Base-by-base conservation (phyloP, 2,329 filamentous ascomycete genomes). In the Graphilbum ipis-grandicollis region DNA sequence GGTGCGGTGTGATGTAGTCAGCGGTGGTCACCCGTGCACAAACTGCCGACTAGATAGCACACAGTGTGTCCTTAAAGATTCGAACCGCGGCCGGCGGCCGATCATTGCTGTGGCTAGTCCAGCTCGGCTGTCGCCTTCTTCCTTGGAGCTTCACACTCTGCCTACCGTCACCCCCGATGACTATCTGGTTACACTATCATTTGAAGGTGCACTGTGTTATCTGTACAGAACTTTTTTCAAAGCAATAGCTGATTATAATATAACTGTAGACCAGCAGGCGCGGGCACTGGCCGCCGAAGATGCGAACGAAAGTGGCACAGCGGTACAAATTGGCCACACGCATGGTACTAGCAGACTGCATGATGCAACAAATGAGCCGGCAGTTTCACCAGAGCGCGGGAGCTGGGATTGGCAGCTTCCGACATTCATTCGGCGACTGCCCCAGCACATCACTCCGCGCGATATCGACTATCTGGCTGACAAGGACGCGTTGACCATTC, bases 401-500 rank as follows among this genome's bases (percentile, higher is more conserved):
- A n/a, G n/a, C n/a, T 25, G 23, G 23, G 23, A 25, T 13, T 28
- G 26, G 26, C 6, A 13, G 6, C 17, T 34, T 3, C 33, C 33
- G 22, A 9, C 33, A 5, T 34, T 18, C 23, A 34, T 34, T 14
- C 33, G 33, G 23, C 33, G n/a, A 9, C 33, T 34, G 21, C n/a
- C 22, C 9, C 9, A 22, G n/a, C 33, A 34, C 6, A 18, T 34
- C 6, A 19, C 14, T 8, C 9, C 33, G 17, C 33, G 22, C 5
- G 75, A 79, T 49, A 60, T 77, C 25, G 58, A 68, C 21, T 79
- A 76, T 49, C 56, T 79, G 35, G 61, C 68, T 31, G 66, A 66
- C 51, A 78, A 77, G 51, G 75, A 74, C 2, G 74, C 72, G 1
- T 53, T 79, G 46, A 65, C 67, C 0, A 63, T 79, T 25, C 74